Evolutionary conservation across 345 rosid species (phyloP).

Genomic region (Salix brachista): DNA sequence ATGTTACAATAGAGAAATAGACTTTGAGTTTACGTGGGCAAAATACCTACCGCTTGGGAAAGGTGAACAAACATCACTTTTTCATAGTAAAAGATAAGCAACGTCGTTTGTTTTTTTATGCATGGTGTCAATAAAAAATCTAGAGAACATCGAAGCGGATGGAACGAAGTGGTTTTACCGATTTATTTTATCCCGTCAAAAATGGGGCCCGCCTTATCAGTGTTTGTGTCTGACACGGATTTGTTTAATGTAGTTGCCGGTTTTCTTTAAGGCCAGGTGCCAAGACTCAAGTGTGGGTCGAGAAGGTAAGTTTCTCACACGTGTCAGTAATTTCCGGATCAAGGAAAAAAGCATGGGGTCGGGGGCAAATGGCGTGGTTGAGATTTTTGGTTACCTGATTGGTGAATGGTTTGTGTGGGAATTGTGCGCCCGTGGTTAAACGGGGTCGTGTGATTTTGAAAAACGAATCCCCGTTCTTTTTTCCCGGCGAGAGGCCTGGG

Average conservation of each 20-base stretch:
- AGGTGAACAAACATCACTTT: no score
- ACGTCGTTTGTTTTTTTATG: no score
- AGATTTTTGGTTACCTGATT: not conserved
- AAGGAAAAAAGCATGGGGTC: not conserved
- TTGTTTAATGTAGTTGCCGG: not conserved
- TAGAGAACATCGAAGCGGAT: constrained; percentile 14
- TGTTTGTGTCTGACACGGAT: constrained; percentile 4
- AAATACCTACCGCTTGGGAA: no score
- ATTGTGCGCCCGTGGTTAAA: not conserved
- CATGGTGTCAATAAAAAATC: not conserved
- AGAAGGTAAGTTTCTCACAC: not conserved
- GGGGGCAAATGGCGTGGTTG: not conserved
- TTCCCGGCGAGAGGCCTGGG: not conserved
- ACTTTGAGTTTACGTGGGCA: no score
- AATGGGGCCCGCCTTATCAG: not conserved
- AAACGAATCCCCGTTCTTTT: not conserved
- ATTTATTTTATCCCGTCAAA: constrained; percentile 11
- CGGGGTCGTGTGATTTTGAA: not conserved
- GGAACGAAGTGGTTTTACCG: not conserved
- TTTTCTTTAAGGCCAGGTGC: constrained; percentile 13
- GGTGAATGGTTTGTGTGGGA: not conserved
- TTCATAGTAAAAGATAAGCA: no score
- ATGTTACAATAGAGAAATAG: no score
- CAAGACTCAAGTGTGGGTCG: not conserved
- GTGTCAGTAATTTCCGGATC: not conserved